These are phyloP conservation scores for Irpex sp. DNA, from an alignment of 1,284 basidiomycete species.

Conservation along the genomic window DNA sequence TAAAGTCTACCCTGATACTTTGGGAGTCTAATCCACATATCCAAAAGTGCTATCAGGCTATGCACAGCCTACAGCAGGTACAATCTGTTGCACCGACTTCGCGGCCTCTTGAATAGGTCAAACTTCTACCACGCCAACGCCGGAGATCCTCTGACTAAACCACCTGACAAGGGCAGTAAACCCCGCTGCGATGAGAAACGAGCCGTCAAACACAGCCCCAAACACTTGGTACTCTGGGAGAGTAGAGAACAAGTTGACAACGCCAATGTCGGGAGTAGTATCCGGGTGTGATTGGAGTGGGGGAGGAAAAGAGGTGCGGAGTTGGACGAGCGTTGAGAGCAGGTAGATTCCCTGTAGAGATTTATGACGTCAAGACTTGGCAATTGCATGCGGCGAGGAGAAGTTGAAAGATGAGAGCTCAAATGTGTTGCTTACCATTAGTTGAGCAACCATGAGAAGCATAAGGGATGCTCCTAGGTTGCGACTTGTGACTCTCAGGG, in stretches of 20 bases:
- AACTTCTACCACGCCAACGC: slow-evolving; percentile 10
- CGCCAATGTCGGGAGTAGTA: slow-evolving; percentile 19
- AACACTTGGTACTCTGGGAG: slow-evolving; percentile 73
- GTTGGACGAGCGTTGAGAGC: slow-evolving; percentile 72
- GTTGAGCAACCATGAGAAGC: slow-evolving; percentile 68
- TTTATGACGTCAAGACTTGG: background rate
- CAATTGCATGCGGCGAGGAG: too few relatives aligned
- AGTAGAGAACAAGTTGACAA: slow-evolving; percentile 62
- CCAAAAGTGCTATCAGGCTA: too few relatives aligned
- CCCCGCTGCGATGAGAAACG: slow-evolving; percentile 57
- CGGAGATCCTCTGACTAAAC: slow-evolving; percentile 32
- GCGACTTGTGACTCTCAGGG: slow-evolving; percentile 60
- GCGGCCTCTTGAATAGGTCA: too few relatives aligned
- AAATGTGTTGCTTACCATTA: slow-evolving; percentile 54
- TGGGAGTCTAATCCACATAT: too few relatives aligned
- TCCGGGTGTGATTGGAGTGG: slow-evolving; percentile 26
- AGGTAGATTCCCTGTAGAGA: slow-evolving; percentile 65
- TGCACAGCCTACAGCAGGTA: too few relatives aligned
- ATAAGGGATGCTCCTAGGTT: slow-evolving; percentile 69
- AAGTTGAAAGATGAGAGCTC: background rate
- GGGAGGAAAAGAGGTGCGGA: slow-evolving; percentile 73
- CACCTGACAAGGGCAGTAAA: slow-evolving; percentile 46
- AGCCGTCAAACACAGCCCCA: slow-evolving; percentile 67
- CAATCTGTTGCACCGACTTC: background rate
- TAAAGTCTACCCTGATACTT: too few relatives aligned